Evolutionary conservation across 2,329 filamentous ascomycete genomes (phyloP).

Genomic region (Ascochyta pisi): DNA sequence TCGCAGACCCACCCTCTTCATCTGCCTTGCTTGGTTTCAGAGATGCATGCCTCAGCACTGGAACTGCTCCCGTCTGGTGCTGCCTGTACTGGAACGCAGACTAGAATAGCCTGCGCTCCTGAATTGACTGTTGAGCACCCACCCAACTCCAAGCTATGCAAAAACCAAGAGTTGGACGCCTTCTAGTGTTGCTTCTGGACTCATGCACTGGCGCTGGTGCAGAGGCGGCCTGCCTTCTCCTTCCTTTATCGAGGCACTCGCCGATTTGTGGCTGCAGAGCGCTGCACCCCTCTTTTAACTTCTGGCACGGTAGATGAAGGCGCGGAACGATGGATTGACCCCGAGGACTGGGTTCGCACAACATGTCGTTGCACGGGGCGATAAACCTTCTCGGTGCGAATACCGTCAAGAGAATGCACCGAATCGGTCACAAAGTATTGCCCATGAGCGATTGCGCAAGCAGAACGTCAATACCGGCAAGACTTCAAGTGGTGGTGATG

Average conservation of each 20-base stretch:
- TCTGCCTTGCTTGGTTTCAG: constrained; percentile 9
- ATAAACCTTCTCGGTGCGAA: background rate
- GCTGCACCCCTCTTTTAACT: background rate
- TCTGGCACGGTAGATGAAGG: constrained; percentile 1
- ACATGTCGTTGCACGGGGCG: background rate
- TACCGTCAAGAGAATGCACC: background rate
- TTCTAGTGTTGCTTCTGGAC: constrained; percentile 29
- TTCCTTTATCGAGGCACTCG: constrained; percentile 19
- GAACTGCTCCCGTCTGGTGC: constrained; percentile 3
- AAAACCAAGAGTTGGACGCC: constrained; percentile 10
- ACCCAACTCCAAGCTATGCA: constrained; percentile 4
- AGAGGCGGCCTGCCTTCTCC: constrained; percentile 16
- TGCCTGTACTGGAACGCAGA: background rate
- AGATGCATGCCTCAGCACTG: constrained; percentile 3
- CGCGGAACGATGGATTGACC: background rate
- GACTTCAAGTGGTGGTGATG: background rate
- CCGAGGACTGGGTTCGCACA: background rate
- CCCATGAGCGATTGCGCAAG: background rate
- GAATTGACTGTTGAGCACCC: constrained; percentile 1
- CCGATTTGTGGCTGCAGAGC: constrained; percentile 14
- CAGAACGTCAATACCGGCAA: background rate
- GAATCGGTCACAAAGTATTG: background rate
- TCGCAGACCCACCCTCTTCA: background rate
- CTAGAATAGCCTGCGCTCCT: constrained; percentile 7
- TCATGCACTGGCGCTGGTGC: constrained; percentile 17